Percentiles rank a stretch among this genome's conserved stretches.
These are phyloP conservation scores for Suillus spraguei DNA, from an alignment of 768 basidiomycete species.

Conservation along the genomic window DNA sequence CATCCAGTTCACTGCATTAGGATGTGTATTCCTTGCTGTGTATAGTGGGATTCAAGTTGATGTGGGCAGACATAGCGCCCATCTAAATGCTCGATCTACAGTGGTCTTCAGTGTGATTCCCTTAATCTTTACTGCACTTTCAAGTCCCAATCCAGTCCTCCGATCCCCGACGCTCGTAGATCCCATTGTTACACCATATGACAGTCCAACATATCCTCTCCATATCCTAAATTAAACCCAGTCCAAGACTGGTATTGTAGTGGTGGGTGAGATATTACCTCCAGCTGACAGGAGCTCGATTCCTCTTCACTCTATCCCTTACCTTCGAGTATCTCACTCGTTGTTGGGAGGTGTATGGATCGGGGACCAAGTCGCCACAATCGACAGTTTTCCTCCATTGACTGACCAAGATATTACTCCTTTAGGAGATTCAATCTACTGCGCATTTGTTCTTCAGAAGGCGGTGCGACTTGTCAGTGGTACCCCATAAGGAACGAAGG, in stretches of 20 bases:
- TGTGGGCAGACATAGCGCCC: neutral
- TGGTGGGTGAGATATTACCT: conserved; percentile 73
- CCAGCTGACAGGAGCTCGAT: conserved; percentile 34
- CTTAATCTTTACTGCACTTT: conserved; percentile 38
- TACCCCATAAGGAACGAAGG: conserved; percentile 39
- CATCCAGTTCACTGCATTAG: conserved; percentile 28
- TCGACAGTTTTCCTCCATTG: conserved; percentile 43
- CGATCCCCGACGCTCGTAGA: conserved; percentile 59
- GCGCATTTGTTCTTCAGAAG: conserved; percentile 86
- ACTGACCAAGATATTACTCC: conserved; percentile 54
- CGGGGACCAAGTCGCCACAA: conserved; percentile 45
- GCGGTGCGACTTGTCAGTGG: conserved; percentile 71
- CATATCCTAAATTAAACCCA: conserved; percentile 66
- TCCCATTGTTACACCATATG: conserved; percentile 51
- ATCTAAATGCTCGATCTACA: neutral
- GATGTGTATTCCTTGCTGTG: conserved; percentile 18
- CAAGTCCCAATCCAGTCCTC: conserved; percentile 39
- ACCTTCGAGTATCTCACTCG: conserved; percentile 66
- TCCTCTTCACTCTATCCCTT: conserved; percentile 53
- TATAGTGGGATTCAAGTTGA: conserved; percentile 16
- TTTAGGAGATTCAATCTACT: conserved; percentile 81
- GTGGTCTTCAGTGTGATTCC: conserved; percentile 18
- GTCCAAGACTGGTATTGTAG: conserved; percentile 79
- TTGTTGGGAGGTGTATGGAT: conserved; percentile 83
- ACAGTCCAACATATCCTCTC: conserved; percentile 55